These are phyloP conservation scores for Straminergon stramineum DNA, from an alignment of 225 moss, liverwort and hornwort genomes.

Conservation along the genomic window DNA sequence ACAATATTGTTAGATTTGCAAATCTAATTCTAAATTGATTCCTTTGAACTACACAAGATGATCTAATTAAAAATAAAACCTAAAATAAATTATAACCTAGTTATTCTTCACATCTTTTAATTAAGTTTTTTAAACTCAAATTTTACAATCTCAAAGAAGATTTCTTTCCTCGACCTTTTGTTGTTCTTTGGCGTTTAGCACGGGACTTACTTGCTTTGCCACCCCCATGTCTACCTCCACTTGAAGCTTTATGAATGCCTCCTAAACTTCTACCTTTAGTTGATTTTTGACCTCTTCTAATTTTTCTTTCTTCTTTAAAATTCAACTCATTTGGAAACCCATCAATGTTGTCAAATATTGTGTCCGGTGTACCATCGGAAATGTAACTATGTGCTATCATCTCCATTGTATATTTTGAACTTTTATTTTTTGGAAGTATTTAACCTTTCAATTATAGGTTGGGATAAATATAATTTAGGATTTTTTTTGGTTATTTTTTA, in stretches of 20 bases:
- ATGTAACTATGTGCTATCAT: conserved; percentile 35
- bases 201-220: not conserved
- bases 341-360: not conserved
- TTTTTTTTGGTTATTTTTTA: not conserved
- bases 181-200: not conserved
- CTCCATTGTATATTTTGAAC: not conserved
- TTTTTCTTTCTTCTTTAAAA: not conserved
- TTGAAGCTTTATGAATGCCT: not conserved
- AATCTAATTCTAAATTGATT: not conserved
- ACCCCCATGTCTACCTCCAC: not conserved
- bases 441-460: not conserved
- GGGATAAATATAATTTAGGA: no score
- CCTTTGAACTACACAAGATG: not conserved
- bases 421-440: not conserved
- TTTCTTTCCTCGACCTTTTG: not conserved
- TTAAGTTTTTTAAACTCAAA: not conserved
- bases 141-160: not conserved
- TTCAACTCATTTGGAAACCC: not conserved
- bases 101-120: no score
- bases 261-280: not conserved
- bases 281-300: not conserved
- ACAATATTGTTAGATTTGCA: not conserved
- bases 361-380: not conserved
- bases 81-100: not conserved
- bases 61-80: not conserved